Evolutionary conservation across 305 asterid genomes (phyloP), one percentile per base, ranked within the genome.

Genomic region (Caryopteris hybrid): DNA sequence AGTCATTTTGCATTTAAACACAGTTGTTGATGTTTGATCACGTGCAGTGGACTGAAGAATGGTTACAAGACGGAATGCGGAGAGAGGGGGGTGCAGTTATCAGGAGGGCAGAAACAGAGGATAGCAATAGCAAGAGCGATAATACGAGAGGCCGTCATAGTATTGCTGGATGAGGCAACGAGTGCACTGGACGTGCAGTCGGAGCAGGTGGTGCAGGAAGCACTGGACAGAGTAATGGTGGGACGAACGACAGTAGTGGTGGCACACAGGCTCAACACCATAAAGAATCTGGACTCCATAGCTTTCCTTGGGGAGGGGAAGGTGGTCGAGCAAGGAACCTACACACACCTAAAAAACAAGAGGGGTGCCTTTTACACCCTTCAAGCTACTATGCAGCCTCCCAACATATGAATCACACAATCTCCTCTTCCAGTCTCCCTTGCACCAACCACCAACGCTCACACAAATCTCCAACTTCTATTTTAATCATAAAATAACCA

Each of bases 81-180:
- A 7, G 95, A 88, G 11, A 77, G 94, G 73, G 97, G 97, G 4
- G 73, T 83, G 70, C 95, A 82, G 43, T 36, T 90, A 41, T 90
- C 95, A 12, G 97, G 97, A 53, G 97, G 95, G 5, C 97, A 90
- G 68, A 90, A 83, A 39, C 97, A 90, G 66, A 79, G 97, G 36
- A 86, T 90, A 0, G 97, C 94, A 2, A 90, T 90, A 12, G 95
- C 97, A 0, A 74, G 97, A 59, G 97, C 97, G 2, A 88, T 90
- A 46, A 69, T 88, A 2, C 74, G 94, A 3, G 77, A 84, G 58
- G 94, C 95, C 1, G 80, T 73, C 0, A 74, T 90, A 58, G 69
- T 90, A 16, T 51, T 90, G 9, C 81, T 90, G 5, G 97, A 90
- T n/a, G 97, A 90, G 69, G 97, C 97, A 12, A 90, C 95, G 0